These are phyloP conservation scores for Penicillium sp. DNA, from an alignment of 2,329 filamentous ascomycete genomes.

Conservation along the genomic window DNA sequence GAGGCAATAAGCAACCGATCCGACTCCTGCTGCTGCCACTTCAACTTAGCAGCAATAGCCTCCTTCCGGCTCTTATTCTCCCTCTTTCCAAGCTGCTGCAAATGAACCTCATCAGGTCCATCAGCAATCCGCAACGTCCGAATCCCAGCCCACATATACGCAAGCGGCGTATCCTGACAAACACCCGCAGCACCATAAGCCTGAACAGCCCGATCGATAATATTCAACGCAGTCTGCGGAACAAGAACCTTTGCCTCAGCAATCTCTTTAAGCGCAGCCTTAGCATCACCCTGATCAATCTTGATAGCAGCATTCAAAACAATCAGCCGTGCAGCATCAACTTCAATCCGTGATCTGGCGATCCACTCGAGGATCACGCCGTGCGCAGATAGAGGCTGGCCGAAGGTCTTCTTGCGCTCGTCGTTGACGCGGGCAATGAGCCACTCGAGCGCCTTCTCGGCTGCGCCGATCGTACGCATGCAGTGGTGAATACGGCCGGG, in stretches of 20 bases:
- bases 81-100: slow-evolving; percentile 58
- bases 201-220: slow-evolving; percentile 94
- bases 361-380: slow-evolving; percentile 96
- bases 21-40: slow-evolving; percentile 42
- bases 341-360: slow-evolving; percentile 86
- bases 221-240: slow-evolving; percentile 74
- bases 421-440: slow-evolving; percentile 95
- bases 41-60: slow-evolving; percentile 42
- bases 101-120: slow-evolving; percentile 93
- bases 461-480: slow-evolving; percentile 89
- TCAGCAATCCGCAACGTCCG: slow-evolving; percentile 84
- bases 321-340: slow-evolving; percentile 83
- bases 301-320: slow-evolving; percentile 94
- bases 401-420: slow-evolving; percentile 84
- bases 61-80: slow-evolving; percentile 53
- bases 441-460: slow-evolving; percentile 90
- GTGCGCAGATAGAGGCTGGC: slow-evolving; percentile 81
- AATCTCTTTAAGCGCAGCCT: slow-evolving; percentile 88
- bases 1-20: slow-evolving; percentile 38
- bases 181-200: slow-evolving; percentile 88
- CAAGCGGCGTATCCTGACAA: slow-evolving; percentile 89
- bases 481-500: slow-evolving; percentile 97
- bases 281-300: slow-evolving; percentile 87
- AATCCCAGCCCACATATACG: slow-evolving; percentile 76
- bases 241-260: slow-evolving; percentile 93